Conservation (phyloP, 345 rosid genomes). For the Populus euphratica region DNA sequence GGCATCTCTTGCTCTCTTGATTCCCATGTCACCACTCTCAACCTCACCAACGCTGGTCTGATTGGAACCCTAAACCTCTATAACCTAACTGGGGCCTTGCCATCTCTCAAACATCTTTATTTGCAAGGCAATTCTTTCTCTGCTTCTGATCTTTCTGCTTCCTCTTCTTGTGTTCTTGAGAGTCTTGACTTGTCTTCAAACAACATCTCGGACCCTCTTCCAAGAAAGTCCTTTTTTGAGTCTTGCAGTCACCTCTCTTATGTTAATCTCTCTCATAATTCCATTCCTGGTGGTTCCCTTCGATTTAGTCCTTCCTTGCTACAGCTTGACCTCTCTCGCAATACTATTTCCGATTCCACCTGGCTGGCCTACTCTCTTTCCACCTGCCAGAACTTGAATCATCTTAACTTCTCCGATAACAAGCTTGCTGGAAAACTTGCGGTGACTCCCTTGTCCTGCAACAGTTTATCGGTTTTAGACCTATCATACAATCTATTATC, state of each 20-base stretch:
- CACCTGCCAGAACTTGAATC: conserved; percentile 57
- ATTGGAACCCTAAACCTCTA: conserved; percentile 48
- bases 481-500: conserved; percentile 65
- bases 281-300: conserved; percentile 49
- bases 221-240: conserved; percentile 33
- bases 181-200: conserved; percentile 67
- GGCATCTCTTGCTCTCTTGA: conserved; percentile 63
- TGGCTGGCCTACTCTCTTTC: conserved; percentile 44
- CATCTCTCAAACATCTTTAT: conserved; percentile 44
- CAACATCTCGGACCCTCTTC: conserved; percentile 49
- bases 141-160: conserved; percentile 39
- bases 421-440: conserved; percentile 50
- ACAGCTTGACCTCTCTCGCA: conserved; percentile 56
- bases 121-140: conserved; percentile 56
- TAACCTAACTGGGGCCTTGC: conserved; percentile 47
- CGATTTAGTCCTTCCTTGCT: conserved; percentile 42
- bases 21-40: conserved; percentile 43
- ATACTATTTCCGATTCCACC: conserved; percentile 43
- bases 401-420: conserved; percentile 62
- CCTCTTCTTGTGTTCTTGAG: conserved; percentile 44
- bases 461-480: conserved; percentile 54
- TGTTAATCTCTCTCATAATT: conserved; percentile 54
- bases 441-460: conserved; percentile 38
- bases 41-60: conserved; percentile 55
- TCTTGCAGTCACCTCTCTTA: conserved; percentile 36